A percentile compares a stretch with the other conserved stretches of the same genome.
Evolutionary conservation across 495 filamentous ascomycete genomes (phyloP).

Genomic region (Paragyromitra xinjiangensis): DNA sequence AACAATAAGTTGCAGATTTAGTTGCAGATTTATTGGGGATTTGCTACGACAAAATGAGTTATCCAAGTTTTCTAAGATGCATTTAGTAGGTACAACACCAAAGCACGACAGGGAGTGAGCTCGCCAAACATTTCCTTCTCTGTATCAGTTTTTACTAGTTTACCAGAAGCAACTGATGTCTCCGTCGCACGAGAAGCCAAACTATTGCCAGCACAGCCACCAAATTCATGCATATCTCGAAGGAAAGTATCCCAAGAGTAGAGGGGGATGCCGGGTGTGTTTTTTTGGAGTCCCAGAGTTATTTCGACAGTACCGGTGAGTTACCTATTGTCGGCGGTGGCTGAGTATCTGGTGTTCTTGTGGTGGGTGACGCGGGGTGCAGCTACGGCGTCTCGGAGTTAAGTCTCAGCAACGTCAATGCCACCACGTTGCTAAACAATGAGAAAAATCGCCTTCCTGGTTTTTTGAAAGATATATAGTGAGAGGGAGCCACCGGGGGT

Average conservation of each 20-base stretch:
- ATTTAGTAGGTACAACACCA: constrained; percentile 7
- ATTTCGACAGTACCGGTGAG: constrained; percentile 21
- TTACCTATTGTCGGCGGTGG: constrained; percentile 26
- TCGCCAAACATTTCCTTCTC: constrained; percentile 18
- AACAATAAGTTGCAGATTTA: neutral
- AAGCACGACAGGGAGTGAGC: neutral
- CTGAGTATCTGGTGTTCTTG: constrained; percentile 25
- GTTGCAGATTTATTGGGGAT: neutral
- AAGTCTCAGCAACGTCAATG: constrained; percentile 21
- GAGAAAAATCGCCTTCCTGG: neutral
- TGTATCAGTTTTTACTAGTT: neutral
- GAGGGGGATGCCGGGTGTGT: neutral
- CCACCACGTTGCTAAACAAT: constrained; percentile 5
- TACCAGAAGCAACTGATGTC: neutral
- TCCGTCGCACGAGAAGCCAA: constrained; percentile 1
- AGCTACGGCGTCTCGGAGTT: constrained; percentile 21
- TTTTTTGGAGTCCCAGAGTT: neutral
- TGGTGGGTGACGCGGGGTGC: constrained; percentile 15
- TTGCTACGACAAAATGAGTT: constrained; percentile 1
- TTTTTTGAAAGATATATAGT: constrained; percentile 15
- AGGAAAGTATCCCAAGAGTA: neutral
- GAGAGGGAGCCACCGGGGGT: neutral
- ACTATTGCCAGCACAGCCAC: constrained; percentile 18
- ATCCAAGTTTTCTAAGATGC: neutral
- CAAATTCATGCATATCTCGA: neutral